Conservation (phyloP, 495 filamentous ascomycete genomes). For the Tetracladium setigerum region DNA sequence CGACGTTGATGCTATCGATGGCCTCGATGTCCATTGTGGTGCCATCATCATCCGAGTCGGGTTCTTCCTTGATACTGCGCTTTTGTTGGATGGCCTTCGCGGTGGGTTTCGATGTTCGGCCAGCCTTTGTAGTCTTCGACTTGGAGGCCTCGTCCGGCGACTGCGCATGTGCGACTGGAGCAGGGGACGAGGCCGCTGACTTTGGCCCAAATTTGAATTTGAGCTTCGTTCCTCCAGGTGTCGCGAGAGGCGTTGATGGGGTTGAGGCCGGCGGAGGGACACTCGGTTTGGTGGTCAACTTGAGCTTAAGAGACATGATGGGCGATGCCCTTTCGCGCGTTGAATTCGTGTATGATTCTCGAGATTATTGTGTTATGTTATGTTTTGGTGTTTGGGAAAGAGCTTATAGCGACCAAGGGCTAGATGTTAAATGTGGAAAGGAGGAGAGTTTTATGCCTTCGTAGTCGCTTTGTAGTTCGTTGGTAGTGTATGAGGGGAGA, state of each 20-base stretch:
- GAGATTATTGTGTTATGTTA: neutral
- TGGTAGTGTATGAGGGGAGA: too few species aligned
- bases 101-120: slow-evolving; percentile 37
- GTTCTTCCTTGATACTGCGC: slow-evolving; percentile 33
- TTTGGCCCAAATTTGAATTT: slow-evolving; percentile 36
- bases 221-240: slow-evolving; percentile 40
- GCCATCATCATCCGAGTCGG: slow-evolving; percentile 33
- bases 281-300: slow-evolving; percentile 23
- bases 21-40: slow-evolving; percentile 26
- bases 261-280: slow-evolving; percentile 15
- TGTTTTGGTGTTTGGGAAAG: neutral
- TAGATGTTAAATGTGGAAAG: neutral
- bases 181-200: slow-evolving; percentile 19
- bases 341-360: neutral
- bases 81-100: slow-evolving; percentile 33
- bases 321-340: neutral
- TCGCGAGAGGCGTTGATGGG: slow-evolving; percentile 22
- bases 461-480: too few species aligned
- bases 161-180: slow-evolving; percentile 23
- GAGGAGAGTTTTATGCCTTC: too few species aligned
- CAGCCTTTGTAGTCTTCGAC: slow-evolving; percentile 38
- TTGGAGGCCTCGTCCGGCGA: slow-evolving; percentile 15
- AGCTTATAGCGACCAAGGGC: neutral
- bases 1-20: slow-evolving; percentile 22
- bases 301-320: slow-evolving; percentile 22